phyloP scores from a whole-genome alignment of 169 alveolate genomes.

The Cryptosporidium ubiquitum region DNA sequence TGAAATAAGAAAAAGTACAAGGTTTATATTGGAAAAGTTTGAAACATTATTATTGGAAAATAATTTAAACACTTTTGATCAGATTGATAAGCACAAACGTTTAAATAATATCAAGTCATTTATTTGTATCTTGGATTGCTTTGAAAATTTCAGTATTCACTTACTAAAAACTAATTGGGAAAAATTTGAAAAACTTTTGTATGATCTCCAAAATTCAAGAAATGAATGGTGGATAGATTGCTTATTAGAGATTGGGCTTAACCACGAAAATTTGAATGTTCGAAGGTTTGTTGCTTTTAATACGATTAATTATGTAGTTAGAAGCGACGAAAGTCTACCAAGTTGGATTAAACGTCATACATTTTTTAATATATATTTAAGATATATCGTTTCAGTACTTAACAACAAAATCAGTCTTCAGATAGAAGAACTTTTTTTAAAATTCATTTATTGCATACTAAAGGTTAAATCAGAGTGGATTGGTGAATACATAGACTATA shows the following conservation, averaged over 20 bases:
- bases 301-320: slow-evolving; percentile 27
- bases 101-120: slow-evolving; percentile 47
- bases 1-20: slow-evolving; percentile 57
- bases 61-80: not conserved
- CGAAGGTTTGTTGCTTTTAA: slow-evolving; percentile 41
- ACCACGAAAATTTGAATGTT: slow-evolving; percentile 50
- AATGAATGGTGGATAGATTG: slow-evolving; percentile 49
- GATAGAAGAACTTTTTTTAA: slow-evolving; percentile 44
- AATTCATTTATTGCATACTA: slow-evolving; percentile 18
- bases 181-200: slow-evolving; percentile 53
- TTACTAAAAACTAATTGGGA: slow-evolving; percentile 77
- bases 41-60: not conserved
- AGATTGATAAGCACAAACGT: not conserved
- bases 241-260: slow-evolving; percentile 47
- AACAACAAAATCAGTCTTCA: slow-evolving; percentile 42
- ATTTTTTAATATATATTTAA: slow-evolving; percentile 34
- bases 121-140: slow-evolving; percentile 74
- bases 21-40: slow-evolving; percentile 33
- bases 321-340: not conserved
- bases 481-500: not conserved
- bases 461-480: slow-evolving; percentile 30
- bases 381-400: slow-evolving; percentile 35
- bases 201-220: not conserved
- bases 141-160: slow-evolving; percentile 77
- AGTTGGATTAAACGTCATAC: slow-evolving; percentile 27